Base-by-base conservation (phyloP, 2,329 filamentous ascomycete genomes). In the Claviceps spartinae region DNA sequence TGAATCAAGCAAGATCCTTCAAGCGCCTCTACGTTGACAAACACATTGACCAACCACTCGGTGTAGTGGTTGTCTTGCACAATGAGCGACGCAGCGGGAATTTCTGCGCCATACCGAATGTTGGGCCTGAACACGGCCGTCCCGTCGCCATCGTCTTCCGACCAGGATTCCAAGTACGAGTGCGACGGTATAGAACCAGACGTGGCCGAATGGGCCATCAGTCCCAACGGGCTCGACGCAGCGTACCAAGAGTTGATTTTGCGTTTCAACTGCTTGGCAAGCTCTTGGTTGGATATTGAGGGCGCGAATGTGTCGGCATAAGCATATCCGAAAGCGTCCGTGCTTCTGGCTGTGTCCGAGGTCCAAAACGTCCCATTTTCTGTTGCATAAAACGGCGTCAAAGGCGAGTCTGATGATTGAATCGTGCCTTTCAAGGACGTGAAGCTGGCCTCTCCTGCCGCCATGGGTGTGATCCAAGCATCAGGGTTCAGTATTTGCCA, bases 401-500 rank as follows among this genome's bases (percentile, higher is more conserved):
- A 69, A 0, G 79, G 65, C 11, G 81, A 82, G 51, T 71, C 69
- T 1, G 71, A 68, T 54, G 79, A 73, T 58, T 81, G 73, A 0
- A 76, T 65, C 1, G 76, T 69, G 1, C 80, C 80, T 9, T 69
- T 67, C 1, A 72, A 61, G 6, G 75, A 78, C 0, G 79, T 83
- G 59, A 79, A 89, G 1, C 82, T 85, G 13, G 74, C 73, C 40
- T 73, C 75, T n/a, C 66, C 68, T 49, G 73, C 77, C 6, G 69
- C 58, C 55, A 78, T 74, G 1, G 82, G 75, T 22, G 73, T 68
- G 5, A 88, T 76, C 69, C 82, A 91, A 30, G 77, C 77, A 20
- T 79, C 69, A 0, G 84, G 85, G 56, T 93, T 77, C 14, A 93
- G 65, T 1, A 75, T 72, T 68, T 93, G 86, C 86, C 86, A 93